These are phyloP conservation scores for Fusarium pseudonygamai DNA, from an alignment of 2,329 filamentous ascomycete genomes.

Conservation along the genomic window DNA sequence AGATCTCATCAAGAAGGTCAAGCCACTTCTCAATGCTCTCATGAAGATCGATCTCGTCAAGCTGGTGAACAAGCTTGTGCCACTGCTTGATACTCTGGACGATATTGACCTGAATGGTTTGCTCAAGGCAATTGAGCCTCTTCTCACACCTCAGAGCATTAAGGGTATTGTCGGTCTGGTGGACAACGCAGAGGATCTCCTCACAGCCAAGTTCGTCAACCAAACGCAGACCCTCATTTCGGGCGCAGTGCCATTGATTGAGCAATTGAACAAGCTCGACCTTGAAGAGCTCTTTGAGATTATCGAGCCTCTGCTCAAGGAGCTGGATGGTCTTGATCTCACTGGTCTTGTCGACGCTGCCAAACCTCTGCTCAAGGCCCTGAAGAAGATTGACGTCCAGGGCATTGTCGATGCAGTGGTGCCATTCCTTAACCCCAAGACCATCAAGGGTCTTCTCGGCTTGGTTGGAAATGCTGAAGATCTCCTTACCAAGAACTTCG, in stretches of 20 bases:
- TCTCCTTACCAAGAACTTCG: constrained; percentile 51
- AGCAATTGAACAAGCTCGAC: constrained; percentile 49
- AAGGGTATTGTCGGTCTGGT: constrained; percentile 50
- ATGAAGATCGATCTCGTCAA: constrained; percentile 45
- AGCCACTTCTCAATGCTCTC: constrained; percentile 45
- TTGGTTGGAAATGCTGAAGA: constrained; percentile 49
- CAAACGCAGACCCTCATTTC: constrained; percentile 52
- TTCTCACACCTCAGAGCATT: constrained; percentile 48
- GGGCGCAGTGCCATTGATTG: constrained; percentile 51
- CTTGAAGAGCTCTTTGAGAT: constrained; percentile 49
- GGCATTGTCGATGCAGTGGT: constrained; percentile 49
- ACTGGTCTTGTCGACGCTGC: constrained; percentile 47
- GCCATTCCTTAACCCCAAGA: constrained; percentile 54
- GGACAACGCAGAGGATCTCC: constrained; percentile 51
- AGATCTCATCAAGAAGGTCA: constrained; percentile 44
- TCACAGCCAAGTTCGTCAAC: constrained; percentile 53
- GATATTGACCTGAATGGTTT: constrained; percentile 49
- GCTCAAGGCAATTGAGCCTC: constrained; percentile 47
- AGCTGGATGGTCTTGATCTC: constrained; percentile 49
- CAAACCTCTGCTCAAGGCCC: constrained; percentile 49
- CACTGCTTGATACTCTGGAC: constrained; percentile 46
- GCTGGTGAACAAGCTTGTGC: constrained; percentile 44
- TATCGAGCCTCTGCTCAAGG: constrained; percentile 49
- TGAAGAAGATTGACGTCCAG: constrained; percentile 52
- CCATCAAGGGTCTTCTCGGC: constrained; percentile 47